Percentiles rank a stretch among this genome's conserved stretches.
Evolutionary conservation across 169 alveolate species (phyloP).

Genomic region (Cryptosporidium sp.): DNA sequence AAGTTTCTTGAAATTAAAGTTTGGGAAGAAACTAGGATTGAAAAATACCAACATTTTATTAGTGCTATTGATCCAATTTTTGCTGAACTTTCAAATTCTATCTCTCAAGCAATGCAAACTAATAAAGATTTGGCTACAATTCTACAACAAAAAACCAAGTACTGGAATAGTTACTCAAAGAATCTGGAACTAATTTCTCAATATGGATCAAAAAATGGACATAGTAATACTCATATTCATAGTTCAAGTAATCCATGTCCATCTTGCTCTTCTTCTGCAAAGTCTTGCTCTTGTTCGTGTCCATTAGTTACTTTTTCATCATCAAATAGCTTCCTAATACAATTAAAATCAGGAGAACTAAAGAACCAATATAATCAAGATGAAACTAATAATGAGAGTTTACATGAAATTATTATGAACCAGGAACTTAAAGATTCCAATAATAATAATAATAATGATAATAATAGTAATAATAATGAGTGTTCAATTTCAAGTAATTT

Average conservation of each 20-base stretch:
- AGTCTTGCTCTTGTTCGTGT: background rate
- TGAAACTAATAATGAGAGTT: background rate
- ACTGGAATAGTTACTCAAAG: slow-evolving; percentile 32
- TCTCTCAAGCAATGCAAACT: slow-evolving; percentile 34
- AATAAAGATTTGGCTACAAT: slow-evolving; percentile 25
- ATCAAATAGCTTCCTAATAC: background rate
- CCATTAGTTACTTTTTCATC: background rate
- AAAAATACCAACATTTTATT: slow-evolving; percentile 20
- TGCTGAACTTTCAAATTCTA: slow-evolving; percentile 20
- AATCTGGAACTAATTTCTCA: slow-evolving; percentile 20
- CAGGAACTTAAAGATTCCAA: background rate
- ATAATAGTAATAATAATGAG: background rate
- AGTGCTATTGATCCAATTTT: slow-evolving; percentile 31
- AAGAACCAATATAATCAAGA: background rate
- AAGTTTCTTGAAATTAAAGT: slow-evolving; percentile 19
- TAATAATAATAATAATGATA: background rate
- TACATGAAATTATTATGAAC: background rate
- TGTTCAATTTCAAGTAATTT: background rate
- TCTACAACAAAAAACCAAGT: slow-evolving; percentile 25
- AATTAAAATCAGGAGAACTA: background rate
- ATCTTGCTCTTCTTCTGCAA: slow-evolving; percentile 4
- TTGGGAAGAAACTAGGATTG: slow-evolving; percentile 54
- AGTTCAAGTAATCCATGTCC: slow-evolving; percentile 3
- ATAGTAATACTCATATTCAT: slow-evolving; percentile 1
- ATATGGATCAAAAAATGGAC: background rate